Evolutionary conservation across 75 land plant species (phyloP).

Genomic region (Cupressus sempervirens): DNA sequence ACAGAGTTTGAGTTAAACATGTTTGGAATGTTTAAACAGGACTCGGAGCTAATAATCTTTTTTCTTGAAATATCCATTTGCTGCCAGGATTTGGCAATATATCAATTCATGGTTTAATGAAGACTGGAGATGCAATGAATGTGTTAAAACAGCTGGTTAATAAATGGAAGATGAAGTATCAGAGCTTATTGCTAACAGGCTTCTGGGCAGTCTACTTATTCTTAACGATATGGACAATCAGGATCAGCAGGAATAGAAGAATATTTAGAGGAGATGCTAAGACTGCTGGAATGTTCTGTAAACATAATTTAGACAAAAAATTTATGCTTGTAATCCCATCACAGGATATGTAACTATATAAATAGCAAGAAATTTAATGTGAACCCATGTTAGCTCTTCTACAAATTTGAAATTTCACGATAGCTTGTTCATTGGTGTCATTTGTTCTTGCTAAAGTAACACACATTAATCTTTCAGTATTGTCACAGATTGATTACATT

Average conservation of each 20-base stretch:
- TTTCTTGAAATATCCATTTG: background rate
- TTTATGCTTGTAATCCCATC: background rate
- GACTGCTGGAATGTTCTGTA: background rate
- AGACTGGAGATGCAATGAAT: background rate
- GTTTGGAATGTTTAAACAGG: background rate
- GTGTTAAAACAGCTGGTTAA: background rate
- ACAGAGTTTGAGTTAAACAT: background rate
- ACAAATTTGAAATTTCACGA: background rate
- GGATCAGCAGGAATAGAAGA: background rate
- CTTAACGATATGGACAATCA: background rate
- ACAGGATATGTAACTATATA: background rate
- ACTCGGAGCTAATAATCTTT: background rate
- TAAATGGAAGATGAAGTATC: background rate
- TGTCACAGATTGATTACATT: background rate
- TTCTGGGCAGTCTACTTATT: background rate
- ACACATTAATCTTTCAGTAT: background rate
- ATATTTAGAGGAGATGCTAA: background rate
- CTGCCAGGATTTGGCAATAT: background rate
- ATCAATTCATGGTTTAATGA: background rate
- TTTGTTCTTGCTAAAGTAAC: background rate
- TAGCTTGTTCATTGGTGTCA: background rate
- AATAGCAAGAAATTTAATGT: background rate
- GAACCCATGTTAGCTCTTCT: background rate
- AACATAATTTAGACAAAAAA: background rate
- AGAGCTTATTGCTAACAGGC: background rate